A percentile compares a stretch with the other conserved stretches of the same genome.
These are phyloP conservation scores for Coemansia guatemalensis DNA, from an alignment of 192 early-diverging fungal species.

Conservation along the genomic window DNA sequence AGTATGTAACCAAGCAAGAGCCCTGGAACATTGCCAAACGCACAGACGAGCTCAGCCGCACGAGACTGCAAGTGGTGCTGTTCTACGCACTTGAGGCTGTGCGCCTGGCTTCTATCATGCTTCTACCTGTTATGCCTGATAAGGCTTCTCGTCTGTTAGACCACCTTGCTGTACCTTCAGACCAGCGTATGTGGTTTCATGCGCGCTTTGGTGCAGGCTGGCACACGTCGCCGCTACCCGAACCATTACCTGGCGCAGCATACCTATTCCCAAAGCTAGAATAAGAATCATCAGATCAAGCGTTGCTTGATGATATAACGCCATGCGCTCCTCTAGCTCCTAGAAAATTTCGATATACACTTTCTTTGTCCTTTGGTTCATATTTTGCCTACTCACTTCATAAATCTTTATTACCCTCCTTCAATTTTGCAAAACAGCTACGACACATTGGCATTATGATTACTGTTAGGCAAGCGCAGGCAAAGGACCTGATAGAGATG, in stretches of 20 bases:
- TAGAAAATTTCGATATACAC: slow-evolving; percentile 2
- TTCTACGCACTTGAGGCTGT: slow-evolving; percentile 76
- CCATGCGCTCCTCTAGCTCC: background rate
- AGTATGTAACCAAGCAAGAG: slow-evolving; percentile 63
- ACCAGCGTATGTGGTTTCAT: slow-evolving; percentile 62
- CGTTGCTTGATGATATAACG: background rate
- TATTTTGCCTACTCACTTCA: background rate
- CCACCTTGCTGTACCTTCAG: slow-evolving; percentile 56
- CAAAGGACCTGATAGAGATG: slow-evolving; percentile 67
- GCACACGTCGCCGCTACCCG: slow-evolving; percentile 15
- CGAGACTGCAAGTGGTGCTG: slow-evolving; percentile 62
- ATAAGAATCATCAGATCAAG: background rate
- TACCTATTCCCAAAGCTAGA: slow-evolving; percentile 42
- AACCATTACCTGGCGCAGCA: slow-evolving; percentile 2
- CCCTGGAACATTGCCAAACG: slow-evolving; percentile 81
- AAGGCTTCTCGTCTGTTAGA: slow-evolving; percentile 70
- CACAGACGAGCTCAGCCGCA: slow-evolving; percentile 20
- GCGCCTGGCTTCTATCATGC: slow-evolving; percentile 68
- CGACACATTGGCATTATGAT: slow-evolving; percentile 22
- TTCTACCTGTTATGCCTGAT: slow-evolving; percentile 85
- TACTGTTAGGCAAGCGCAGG: slow-evolving; percentile 44
- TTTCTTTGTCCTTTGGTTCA: slow-evolving; percentile 5
- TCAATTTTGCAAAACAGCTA: background rate
- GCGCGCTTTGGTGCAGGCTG: slow-evolving; percentile 64
- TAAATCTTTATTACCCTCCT: background rate